Percentiles rank a stretch among this genome's conserved stretches.
These are phyloP conservation scores for Seiridium cupressi DNA, from an alignment of 2,329 filamentous ascomycete genomes.

Conservation along the genomic window DNA sequence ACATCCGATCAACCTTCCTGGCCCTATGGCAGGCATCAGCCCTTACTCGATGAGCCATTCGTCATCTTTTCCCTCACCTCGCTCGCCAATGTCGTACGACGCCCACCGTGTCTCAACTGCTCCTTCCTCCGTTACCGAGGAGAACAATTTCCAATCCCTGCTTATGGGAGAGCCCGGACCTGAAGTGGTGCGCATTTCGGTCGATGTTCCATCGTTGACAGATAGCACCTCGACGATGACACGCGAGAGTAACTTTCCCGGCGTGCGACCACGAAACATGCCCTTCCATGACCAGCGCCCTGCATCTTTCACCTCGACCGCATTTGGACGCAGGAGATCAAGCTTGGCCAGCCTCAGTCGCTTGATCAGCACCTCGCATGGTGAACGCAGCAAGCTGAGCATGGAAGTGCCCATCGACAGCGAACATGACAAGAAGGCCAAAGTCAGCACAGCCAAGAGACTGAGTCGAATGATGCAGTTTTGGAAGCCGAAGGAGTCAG, in stretches of 20 bases:
- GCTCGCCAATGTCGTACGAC: conserved; percentile 68
- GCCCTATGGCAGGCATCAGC: conserved; percentile 51
- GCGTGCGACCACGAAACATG: conserved; percentile 33
- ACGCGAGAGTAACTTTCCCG: conserved; percentile 58
- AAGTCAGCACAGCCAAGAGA: conserved; percentile 64
- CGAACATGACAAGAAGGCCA: conserved; percentile 55
- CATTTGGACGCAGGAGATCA: conserved; percentile 68
- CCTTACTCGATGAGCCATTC: conserved; percentile 64
- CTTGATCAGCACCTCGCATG: conserved; percentile 72
- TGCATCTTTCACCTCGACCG: conserved; percentile 58
- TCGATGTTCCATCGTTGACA: conserved; percentile 70
- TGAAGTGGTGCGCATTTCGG: conserved; percentile 65
- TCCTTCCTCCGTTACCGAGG: conserved; percentile 71
- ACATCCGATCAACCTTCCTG: conserved; percentile 41
- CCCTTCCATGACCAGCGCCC: conserved; percentile 56
- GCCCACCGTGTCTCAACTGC: conserved; percentile 72
- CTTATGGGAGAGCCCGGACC: conserved; percentile 73
- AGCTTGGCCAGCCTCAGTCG: conserved; percentile 77
- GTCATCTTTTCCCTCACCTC: conserved; percentile 69
- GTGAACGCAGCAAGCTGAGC: conserved; percentile 72
- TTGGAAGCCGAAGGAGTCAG: conserved; percentile 62
- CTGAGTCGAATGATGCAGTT: conserved; percentile 76
- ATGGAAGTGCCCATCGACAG: conserved; percentile 61
- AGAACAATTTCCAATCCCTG: conserved; percentile 68
- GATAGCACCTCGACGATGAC: conserved; percentile 79